phyloP scores from a whole-genome alignment of 1,284 basidiomycete species.

The Ceraceosorus guamensis region DNA sequence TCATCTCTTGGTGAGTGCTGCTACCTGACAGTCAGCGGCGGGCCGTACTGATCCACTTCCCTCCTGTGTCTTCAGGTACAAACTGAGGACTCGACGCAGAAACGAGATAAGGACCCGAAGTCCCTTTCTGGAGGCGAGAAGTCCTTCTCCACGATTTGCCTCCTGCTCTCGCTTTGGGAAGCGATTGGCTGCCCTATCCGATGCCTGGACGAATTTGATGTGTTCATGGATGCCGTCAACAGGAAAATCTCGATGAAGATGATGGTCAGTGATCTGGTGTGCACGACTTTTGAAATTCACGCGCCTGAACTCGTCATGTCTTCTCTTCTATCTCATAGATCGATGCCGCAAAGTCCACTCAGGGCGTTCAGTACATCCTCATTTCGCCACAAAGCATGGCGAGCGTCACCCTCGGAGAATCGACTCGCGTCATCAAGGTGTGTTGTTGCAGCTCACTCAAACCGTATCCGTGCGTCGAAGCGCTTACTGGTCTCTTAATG shows the following conservation, averaged over 20 bases:
- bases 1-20: conserved; percentile 58
- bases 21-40: not conserved
- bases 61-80: conserved; percentile 55
- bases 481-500: too few species aligned
- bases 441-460: too few species aligned
- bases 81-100: conserved; percentile 63
- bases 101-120: conserved; percentile 32
- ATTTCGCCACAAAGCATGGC: conserved; percentile 5
- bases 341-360: conserved; percentile 72
- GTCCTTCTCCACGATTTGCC: conserved; percentile 89
- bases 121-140: conserved; percentile 83
- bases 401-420: not conserved
- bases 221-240: conserved; percentile 93
- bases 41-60: not conserved
- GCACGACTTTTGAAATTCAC: conserved; percentile 9
- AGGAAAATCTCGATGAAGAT: conserved; percentile 82
- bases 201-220: conserved; percentile 75
- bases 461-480: too few species aligned
- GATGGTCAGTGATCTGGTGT: conserved; percentile 53
- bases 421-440: not conserved
- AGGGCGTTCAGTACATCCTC: conserved; percentile 59
- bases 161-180: conserved; percentile 89
- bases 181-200: conserved; percentile 86
- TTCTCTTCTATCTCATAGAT: conserved; percentile 49
- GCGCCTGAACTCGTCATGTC: conserved; percentile 14